Evolutionary conservation across 352 stramenopile species (phyloP), one percentile per base, ranked within the genome.

Genomic region (Nothophytophthora sp.): DNA sequence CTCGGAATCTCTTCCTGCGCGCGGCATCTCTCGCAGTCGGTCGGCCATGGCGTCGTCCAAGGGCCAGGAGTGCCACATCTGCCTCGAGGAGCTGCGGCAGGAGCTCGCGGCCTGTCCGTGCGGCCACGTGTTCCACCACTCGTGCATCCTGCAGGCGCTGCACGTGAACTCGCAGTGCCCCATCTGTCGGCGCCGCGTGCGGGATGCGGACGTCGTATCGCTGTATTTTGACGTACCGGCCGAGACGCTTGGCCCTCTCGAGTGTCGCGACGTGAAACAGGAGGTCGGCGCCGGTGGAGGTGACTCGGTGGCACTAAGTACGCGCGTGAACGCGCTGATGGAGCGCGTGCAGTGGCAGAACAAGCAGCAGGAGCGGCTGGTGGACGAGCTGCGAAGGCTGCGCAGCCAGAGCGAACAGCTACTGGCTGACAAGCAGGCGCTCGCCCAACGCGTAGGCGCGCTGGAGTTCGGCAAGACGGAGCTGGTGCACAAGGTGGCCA

Each of bases 311-410:
- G 65, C 64, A 27, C 70, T 92, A 9, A 83, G 71, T 18, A 58
- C 66, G 19, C 74, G 81, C 13, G 60, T 92, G 28, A 71, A 71
- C 30, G 50, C 69, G 41, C 74, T 92, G 5, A 73, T 90, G 49
- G 76, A 92, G 41, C 75, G 75, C 10, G 54, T 92, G 37, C 77
- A 89, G 49, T 88, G 77, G 75, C 79, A 92, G 57, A 90, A 90
- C 53, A 81, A 81, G 48, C 81, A 90, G 50, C 65, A 85, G 57
- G 75, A 92, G 23, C 38, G 71, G 51, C 54, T 88, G 22, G 44
- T 78, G 12, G 59, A 55, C 42, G 78, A 92, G 51, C 63, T 86
- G 23, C 76, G 81, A 51, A 68, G 76, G 36, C 43, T 84, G 36
- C 79, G 77, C 18, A 60, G 61, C 30, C 77, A 90, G 50, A 90